Base-by-base conservation (phyloP, 495 filamentous ascomycete genomes). In the Lentithecium fluviatile region DNA sequence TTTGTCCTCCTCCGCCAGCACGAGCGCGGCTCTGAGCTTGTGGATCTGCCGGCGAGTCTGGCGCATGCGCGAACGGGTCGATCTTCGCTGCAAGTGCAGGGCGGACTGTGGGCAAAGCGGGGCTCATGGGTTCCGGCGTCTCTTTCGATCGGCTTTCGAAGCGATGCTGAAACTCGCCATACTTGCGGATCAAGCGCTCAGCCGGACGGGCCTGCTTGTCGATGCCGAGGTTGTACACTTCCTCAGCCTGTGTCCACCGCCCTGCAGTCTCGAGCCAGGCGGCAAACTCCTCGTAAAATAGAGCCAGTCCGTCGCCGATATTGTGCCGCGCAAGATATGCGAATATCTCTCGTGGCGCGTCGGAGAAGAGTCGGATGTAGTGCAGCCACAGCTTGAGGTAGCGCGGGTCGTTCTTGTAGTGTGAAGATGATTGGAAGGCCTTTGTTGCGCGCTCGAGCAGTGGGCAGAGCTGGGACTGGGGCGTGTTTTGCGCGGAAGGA, bases 261-360 rank as follows among this genome's bases (percentile, higher is more conserved):
- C 87, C 90, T 11, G 85, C 87, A 49, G 83, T 79, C 75, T 98
- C 94, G 19, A 98, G 74, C 88, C 92, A 95, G 0, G 83, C 87
- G 0, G 94, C 91, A 75, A 95, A 97, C 66, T 97, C 95, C 69
- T 98, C 94, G 73, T 98, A 97, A 69, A 91, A 98, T n/a, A 97
- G 75, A 0, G 94, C 94, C 10, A 98, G 78, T 1, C 83, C 78
- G 66, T 96, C 92, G 46, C 92, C 94, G 59, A 97, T 88, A 56
- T 81, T 80, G 60, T 97, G 91, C 21, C 93, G 88, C 1, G 92
- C 85, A 36, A 98, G 79, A 68, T 94, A 98, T 12, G 91, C 87
- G 66, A 90, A 98, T 0, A 88, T 89, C 69, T 98, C 94, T 43
- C 94, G 85, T 7, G 94, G 92, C 21, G 90, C 80, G 71, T 97